These are phyloP conservation scores for Dactylorhiza incarnata DNA, from an alignment of 106 monocot species.

Conservation along the genomic window DNA sequence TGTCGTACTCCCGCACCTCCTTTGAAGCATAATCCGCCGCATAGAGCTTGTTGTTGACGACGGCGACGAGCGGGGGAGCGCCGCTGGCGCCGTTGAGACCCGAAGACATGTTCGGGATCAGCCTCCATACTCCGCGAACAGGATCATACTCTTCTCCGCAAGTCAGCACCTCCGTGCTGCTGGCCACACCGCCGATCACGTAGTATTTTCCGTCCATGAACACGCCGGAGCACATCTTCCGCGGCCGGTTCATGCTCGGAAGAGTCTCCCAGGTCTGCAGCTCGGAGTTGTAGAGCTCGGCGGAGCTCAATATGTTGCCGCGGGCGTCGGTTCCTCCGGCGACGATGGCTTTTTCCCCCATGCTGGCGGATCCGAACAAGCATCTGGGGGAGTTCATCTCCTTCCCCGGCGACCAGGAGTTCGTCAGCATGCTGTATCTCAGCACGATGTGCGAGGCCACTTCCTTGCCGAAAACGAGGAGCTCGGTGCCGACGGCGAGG, in stretches of 20 bases:
- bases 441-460: constrained; percentile 45
- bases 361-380: constrained; percentile 79
- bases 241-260: constrained; percentile 53
- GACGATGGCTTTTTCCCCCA: constrained; percentile 54
- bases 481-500: constrained; percentile 77
- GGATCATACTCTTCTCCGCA: constrained; percentile 79
- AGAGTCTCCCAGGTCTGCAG: constrained; percentile 48
- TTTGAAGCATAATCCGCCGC: constrained; percentile 58
- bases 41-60: constrained; percentile 72
- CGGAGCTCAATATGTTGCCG: constrained; percentile 48
- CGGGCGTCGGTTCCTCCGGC: constrained; percentile 54
- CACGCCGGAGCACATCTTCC: constrained; percentile 81
- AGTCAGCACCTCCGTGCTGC: constrained; percentile 34
- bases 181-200: constrained; percentile 64
- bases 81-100: constrained; percentile 44
- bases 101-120: constrained; percentile 57
- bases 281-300: constrained; percentile 74
- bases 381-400: constrained; percentile 64
- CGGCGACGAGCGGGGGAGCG: constrained; percentile 77
- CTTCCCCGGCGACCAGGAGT: constrained; percentile 48
- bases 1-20: constrained; percentile 59
- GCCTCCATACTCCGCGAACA: constrained; percentile 40
- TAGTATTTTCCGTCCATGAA: constrained; percentile 87
- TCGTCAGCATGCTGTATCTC: constrained; percentile 54
- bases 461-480: constrained; percentile 75